Evolutionary conservation across 257 asterid species (phyloP), one percentile per base, ranked within the genome.

Genomic region (Pogostemon cablin): DNA sequence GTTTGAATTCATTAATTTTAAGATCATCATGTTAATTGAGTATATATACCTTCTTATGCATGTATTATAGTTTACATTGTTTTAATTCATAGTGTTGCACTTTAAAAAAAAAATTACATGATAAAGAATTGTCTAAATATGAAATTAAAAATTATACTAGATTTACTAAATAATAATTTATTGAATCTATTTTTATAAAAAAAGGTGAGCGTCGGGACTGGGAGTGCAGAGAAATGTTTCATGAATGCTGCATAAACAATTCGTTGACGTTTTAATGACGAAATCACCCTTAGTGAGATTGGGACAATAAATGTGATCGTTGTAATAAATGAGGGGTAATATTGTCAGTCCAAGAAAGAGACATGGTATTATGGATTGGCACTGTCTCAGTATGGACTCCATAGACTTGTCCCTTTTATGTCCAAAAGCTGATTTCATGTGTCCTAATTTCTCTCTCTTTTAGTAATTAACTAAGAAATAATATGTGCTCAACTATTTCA

Each of bases 331-430:
- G 73, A 75, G 67, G 86, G 83, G 88, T 63, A 76, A n/a, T 54
- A 69, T 38, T 72, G 88, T 57, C 83, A 81, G 73, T 42, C 50
- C 49, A 4, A 9, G 83, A 87, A 71, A 82, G 78, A 73, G 87
- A 85, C 93, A 87, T 55, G 79, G 84, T 80, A 76, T 72, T 39
- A 83, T 85, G 93, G 87, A 84, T 74, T 77, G 86, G 84, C 85
- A 80, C 81, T 77, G 82, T 74, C 75, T 75, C 79, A 54, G 92
- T 62, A 80, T 81, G 89, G 92, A 74, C 55, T 73, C 87, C 80
- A 81, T 78, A 38, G 90, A 76, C 75, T 72, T 80, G 89, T 80
- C 87, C 82, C 82, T 87, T 85, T 85, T 80, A 74, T 83, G 84
- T 83, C 85, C 79, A 81, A 80, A 87, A 81, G 84, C 82, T 83